These are phyloP conservation scores for Leishmania braziliensis DNA, from an alignment of 208 protist genomes.

Conservation along the genomic window DNA sequence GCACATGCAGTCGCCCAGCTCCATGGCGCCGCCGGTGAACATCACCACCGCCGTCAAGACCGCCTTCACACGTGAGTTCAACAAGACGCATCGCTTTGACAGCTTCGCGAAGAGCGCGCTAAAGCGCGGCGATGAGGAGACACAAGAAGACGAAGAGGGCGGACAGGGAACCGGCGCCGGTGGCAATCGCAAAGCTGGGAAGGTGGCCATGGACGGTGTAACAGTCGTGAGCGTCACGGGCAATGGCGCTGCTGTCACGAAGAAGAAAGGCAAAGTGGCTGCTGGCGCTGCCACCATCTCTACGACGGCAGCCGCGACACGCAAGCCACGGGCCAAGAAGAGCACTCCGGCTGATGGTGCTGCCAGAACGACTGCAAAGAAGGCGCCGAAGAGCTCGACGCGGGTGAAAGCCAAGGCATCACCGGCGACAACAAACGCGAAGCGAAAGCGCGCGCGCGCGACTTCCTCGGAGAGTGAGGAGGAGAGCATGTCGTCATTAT, in stretches of 20 bases:
- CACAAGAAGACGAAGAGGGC: slow-evolving; percentile 23
- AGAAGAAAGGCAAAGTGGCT: slow-evolving; percentile 3
- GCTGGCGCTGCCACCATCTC: neutral
- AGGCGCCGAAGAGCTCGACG: slow-evolving; percentile 19
- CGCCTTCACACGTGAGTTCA: slow-evolving; percentile 90
- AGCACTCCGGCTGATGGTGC: slow-evolving; percentile 1
- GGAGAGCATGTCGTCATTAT: slow-evolving; percentile 4
- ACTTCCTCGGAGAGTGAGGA: slow-evolving; percentile 21
- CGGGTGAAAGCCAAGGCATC: slow-evolving; percentile 23
- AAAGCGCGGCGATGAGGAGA: slow-evolving; percentile 32
- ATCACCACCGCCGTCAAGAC: slow-evolving; percentile 84
- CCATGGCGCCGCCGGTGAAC: slow-evolving; percentile 13
- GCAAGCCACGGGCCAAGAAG: slow-evolving; percentile 33
- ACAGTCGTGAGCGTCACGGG: slow-evolving; percentile 19
- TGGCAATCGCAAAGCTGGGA: slow-evolving; percentile 10
- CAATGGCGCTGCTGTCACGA: slow-evolving; percentile 2
- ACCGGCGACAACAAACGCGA: neutral
- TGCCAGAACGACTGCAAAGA: slow-evolving; percentile 32
- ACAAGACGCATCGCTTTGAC: slow-evolving; percentile 80
- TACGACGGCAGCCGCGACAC: neutral
- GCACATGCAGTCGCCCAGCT: slow-evolving; percentile 48
- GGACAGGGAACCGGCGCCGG: slow-evolving; percentile 18
- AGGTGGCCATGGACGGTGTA: slow-evolving; percentile 21
- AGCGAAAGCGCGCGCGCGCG: slow-evolving; percentile 8
- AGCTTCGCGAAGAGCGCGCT: slow-evolving; percentile 69